Conservation (phyloP, 1,284 basidiomycete genomes). For the Puccinia horiana region DNA sequence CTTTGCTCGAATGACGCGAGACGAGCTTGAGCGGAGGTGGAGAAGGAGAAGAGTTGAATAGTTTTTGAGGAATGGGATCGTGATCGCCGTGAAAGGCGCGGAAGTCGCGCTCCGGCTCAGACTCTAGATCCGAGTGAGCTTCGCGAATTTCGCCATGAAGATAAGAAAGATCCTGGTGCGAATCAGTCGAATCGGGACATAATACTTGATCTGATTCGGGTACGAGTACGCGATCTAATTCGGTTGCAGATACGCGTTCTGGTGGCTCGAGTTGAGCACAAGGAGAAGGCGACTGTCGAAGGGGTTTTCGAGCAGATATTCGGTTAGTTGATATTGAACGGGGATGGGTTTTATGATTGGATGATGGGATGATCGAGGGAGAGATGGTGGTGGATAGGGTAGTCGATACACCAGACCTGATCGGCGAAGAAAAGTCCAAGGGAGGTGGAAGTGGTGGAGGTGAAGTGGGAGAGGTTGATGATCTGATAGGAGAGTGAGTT, state of each 20-base stretch:
- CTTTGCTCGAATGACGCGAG: conserved; percentile 2
- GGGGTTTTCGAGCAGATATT: neutral
- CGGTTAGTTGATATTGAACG: neutral
- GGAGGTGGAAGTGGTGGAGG: conserved; percentile 5
- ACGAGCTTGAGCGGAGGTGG: neutral
- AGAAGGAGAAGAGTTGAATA: conserved; percentile 17
- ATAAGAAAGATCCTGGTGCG: neutral
- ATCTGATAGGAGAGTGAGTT: neutral
- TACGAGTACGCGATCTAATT: neutral
- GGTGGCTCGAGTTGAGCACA: neutral
- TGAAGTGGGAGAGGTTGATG: neutral
- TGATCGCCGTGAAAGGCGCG: neutral
- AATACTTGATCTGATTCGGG: neutral
- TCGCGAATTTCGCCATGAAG: neutral
- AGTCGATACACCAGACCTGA: neutral
- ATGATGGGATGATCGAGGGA: neutral
- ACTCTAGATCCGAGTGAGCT: neutral
- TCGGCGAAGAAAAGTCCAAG: neutral
- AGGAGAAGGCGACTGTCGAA: neutral
- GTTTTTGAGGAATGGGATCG: conserved; percentile 6
- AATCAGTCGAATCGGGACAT: conserved; percentile 1
- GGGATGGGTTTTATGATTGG: neutral
- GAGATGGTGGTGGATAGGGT: neutral
- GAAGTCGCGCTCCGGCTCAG: neutral
- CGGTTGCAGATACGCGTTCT: neutral